phyloP scores from a whole-genome alignment of 1,139 yeast genomes.

The Geotrichum phurueaensis region DNA sequence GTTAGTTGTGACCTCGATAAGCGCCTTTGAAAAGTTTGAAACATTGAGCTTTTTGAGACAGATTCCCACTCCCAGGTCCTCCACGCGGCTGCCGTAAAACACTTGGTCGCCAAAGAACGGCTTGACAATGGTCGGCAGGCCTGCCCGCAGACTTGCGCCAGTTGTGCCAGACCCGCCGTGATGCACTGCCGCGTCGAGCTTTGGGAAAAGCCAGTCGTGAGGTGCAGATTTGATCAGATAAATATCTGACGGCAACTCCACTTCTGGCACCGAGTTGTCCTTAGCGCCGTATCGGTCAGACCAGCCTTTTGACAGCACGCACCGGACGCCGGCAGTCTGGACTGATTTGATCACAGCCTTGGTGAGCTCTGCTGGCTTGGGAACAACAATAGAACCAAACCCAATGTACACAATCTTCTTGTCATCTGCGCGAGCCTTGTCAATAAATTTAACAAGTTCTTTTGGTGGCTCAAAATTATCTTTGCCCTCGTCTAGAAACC shows the following conservation, averaged over 20 bases:
- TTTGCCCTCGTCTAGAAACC: slow-evolving; percentile 76
- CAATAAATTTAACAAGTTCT: slow-evolving; percentile 55
- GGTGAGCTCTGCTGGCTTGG: slow-evolving; percentile 72
- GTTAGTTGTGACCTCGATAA: slow-evolving; percentile 62
- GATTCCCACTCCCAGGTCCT: slow-evolving; percentile 85
- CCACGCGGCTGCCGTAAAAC: slow-evolving; percentile 80
- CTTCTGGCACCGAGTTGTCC: slow-evolving; percentile 35
- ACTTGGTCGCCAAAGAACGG: slow-evolving; percentile 97
- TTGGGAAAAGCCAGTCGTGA: slow-evolving; percentile 91
- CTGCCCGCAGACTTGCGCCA: slow-evolving; percentile 82
- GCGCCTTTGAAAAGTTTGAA: slow-evolving; percentile 57
- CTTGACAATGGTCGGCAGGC: slow-evolving; percentile 81
- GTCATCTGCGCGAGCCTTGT: slow-evolving; percentile 51
- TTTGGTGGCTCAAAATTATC: slow-evolving; percentile 56
- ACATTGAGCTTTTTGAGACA: slow-evolving; percentile 62
- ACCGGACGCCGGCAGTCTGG: slow-evolving; percentile 67
- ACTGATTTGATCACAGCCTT: slow-evolving; percentile 76
- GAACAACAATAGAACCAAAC: slow-evolving; percentile 90
- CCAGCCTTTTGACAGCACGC: slow-evolving; percentile 93
- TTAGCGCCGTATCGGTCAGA: slow-evolving; percentile 56
- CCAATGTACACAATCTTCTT: slow-evolving; percentile 86
- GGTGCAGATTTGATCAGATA: slow-evolving; percentile 73
- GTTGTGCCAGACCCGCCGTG: slow-evolving; percentile 98
- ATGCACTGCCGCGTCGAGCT: slow-evolving; percentile 88
- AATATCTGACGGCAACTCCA: slow-evolving; percentile 60